Evolutionary conservation across 306 rosid genomes (phyloP).

Genomic region (Nissolia schottii): DNA sequence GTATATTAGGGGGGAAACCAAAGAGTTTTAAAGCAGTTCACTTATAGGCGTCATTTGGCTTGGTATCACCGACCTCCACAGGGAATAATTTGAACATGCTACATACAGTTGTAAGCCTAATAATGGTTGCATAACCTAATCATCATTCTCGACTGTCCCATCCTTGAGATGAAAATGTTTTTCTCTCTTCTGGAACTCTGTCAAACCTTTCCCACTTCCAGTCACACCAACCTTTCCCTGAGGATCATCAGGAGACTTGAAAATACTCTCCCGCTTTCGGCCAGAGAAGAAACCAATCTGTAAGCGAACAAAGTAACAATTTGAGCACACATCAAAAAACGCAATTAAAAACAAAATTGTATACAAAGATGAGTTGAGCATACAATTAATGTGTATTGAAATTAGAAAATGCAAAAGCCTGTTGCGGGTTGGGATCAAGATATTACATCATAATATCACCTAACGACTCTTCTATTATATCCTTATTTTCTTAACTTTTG

Average conservation of each 20-base stretch:
- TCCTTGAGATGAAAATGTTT: conserved; percentile 97
- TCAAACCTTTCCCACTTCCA: conserved; percentile 98
- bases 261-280: conserved; percentile 91
- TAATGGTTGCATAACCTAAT: conserved; percentile 32
- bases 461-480: no score
- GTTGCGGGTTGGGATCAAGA: no score
- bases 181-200: conserved; percentile 92
- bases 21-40: conserved; percentile 18
- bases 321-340: not conserved
- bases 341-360: not conserved
- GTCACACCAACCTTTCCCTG: conserved; percentile 97
- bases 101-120: conserved; percentile 17
- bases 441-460: no score
- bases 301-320: not conserved
- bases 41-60: not conserved
- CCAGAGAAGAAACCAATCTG: conserved; percentile 94
- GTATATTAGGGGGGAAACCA: not conserved
- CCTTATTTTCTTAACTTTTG: no score
- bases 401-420: not conserved
- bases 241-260: conserved; percentile 97
- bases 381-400: not conserved
- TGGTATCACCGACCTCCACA: conserved; percentile 11
- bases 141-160: conserved; percentile 72
- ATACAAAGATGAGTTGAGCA: not conserved
- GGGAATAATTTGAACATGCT: conserved; percentile 20